Evolutionary conservation across 202 grass and related monocot genomes (phyloP).

Genomic region (Setaria viridis): DNA sequence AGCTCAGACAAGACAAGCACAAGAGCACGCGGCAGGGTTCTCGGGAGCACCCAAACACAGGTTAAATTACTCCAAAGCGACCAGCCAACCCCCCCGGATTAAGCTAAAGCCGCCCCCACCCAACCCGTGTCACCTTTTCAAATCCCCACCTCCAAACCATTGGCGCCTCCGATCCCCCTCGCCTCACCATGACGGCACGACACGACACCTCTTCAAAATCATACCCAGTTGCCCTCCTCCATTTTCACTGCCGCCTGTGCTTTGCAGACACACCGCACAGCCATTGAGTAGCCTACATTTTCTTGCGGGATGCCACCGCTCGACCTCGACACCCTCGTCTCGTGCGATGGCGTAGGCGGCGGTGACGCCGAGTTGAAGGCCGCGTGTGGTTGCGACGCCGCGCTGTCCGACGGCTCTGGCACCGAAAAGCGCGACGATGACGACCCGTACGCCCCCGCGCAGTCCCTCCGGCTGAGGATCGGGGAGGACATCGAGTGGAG

Average conservation of each 20-base stretch:
- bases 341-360: neutral
- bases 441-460: conserved; percentile 53
- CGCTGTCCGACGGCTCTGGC: neutral
- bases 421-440: neutral
- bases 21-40: conserved; percentile 18
- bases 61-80: conserved; percentile 23
- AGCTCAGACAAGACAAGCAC: conserved; percentile 21
- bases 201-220: conserved; percentile 34
- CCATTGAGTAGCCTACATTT: neutral
- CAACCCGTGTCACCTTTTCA: neutral
- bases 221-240: neutral
- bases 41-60: neutral
- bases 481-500: conserved; percentile 71
- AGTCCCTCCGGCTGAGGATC: conserved; percentile 53
- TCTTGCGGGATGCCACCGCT: conserved; percentile 26
- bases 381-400: neutral
- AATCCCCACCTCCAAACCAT: conserved; percentile 22
- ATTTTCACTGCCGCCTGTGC: neutral
- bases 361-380: neutral
- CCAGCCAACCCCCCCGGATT: conserved; percentile 4
- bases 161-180: conserved; percentile 27
- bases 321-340: conserved; percentile 7
- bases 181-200: neutral
- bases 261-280: neutral
- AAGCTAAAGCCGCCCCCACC: conserved; percentile 25